phyloP scores from a whole-genome alignment of 441 rosid species.

The Euphorbia celastroides region DNA sequence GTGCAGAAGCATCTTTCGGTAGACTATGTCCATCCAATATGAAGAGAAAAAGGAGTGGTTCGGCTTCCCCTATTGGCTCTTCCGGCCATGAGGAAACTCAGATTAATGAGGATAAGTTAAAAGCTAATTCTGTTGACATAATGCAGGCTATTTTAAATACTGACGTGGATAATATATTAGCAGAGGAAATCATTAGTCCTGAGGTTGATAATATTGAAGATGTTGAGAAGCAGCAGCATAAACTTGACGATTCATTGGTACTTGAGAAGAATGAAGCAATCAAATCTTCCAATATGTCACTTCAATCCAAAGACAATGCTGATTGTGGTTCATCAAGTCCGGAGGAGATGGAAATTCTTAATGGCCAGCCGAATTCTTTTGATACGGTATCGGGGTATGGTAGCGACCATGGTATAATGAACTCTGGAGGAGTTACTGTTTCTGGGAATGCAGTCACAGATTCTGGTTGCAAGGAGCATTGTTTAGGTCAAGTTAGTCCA shows the following conservation, averaged over 20 bases:
- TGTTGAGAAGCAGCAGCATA: conserved; percentile 21
- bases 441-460: conserved; percentile 23
- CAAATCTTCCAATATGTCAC: conserved; percentile 22
- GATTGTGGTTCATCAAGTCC: conserved; percentile 27
- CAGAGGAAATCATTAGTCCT: conserved; percentile 18
- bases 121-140: conserved; percentile 14
- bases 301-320: conserved; percentile 22
- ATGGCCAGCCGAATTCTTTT: conserved; percentile 24
- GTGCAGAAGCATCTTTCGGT: conserved; percentile 17
- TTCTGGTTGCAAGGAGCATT: conserved; percentile 26
- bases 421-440: conserved; percentile 25
- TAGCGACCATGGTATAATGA: conserved; percentile 17
- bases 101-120: conserved; percentile 22
- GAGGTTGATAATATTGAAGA: conserved; percentile 24
- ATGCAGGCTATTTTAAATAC: conserved; percentile 24
- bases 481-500: conserved; percentile 18
- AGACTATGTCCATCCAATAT: conserved; percentile 16
- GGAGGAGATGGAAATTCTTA: conserved; percentile 27
- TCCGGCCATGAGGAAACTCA: conserved; percentile 29
- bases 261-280: conserved; percentile 22
- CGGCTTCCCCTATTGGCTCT: conserved; percentile 26
- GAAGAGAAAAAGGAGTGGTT: conserved; percentile 31
- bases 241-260: conserved; percentile 23
- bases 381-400: conserved; percentile 11
- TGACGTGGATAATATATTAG: conserved; percentile 19